Conservation (phyloP, 179 eudicot genomes). For the Beta corolliflora region DNA sequence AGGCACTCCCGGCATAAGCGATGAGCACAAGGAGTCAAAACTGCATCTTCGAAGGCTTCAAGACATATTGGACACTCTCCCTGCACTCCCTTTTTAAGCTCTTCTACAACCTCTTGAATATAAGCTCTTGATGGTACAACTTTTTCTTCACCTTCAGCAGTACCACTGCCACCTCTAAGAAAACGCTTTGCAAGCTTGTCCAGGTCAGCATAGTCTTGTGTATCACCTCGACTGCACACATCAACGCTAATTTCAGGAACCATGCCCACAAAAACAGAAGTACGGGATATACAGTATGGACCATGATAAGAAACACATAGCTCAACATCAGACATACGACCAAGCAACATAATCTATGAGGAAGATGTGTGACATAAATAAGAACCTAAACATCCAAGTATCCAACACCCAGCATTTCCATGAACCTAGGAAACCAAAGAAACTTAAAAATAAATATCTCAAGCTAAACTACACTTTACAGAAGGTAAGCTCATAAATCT, state of each 20-base stretch:
- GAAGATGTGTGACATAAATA: neutral
- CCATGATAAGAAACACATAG: neutral
- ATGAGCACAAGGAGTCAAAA: slow-evolving; percentile 98
- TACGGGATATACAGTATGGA: neutral
- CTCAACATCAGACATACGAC: neutral
- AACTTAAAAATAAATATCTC: neutral
- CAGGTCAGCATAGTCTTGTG: slow-evolving; percentile 90
- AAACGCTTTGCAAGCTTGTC: slow-evolving; percentile 92
- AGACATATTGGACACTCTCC: slow-evolving; percentile 99
- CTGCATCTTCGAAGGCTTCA: slow-evolving; percentile 99
- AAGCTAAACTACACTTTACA: neutral
- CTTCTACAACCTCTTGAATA: slow-evolving; percentile 92
- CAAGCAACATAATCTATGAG: neutral
- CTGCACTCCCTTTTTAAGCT: slow-evolving; percentile 84
- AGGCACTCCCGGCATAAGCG: slow-evolving; percentile 96
- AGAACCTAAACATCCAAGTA: neutral
- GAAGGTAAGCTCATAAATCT: neutral
- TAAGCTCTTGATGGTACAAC: slow-evolving; percentile 82
- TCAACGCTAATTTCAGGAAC: slow-evolving; percentile 25
- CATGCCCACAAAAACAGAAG: slow-evolving; percentile 7
- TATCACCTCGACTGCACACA: slow-evolving; percentile 86
- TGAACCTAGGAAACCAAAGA: neutral
- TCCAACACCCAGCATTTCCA: neutral
- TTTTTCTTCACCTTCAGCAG: slow-evolving; percentile 56
- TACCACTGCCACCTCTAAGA: slow-evolving; percentile 61